Evolutionary conservation across 106 monocot species (phyloP).

Genomic region (Ottelia alismoides): DNA sequence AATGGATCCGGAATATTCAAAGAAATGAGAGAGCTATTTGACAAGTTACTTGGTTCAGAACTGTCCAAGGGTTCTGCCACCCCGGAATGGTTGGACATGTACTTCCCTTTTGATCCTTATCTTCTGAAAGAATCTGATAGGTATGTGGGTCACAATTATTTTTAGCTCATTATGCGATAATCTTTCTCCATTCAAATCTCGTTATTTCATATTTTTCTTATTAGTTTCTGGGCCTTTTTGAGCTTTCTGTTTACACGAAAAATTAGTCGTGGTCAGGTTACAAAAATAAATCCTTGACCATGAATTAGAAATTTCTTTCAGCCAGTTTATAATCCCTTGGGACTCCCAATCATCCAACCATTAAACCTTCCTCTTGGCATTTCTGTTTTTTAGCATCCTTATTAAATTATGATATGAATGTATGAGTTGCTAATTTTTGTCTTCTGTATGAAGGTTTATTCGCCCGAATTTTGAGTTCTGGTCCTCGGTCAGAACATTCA

Average conservation of each 20-base stretch:
- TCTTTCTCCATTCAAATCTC: not conserved
- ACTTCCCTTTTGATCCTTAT: conserved; percentile 97
- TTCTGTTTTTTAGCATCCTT: too few relatives aligned
- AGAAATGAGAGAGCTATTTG: not conserved
- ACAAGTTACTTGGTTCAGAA: conserved; percentile 40
- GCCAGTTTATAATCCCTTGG: not conserved
- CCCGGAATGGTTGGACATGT: conserved; percentile 55
- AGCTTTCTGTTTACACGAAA: not conserved
- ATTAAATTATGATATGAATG: too few relatives aligned
- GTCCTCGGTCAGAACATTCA: conserved; percentile 54
- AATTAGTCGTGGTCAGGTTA: too few relatives aligned
- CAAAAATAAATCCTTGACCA: not conserved
- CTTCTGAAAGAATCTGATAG: conserved; percentile 82
- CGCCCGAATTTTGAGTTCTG: conserved; percentile 71
- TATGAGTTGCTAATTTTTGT: not conserved
- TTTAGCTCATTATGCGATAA: not conserved
- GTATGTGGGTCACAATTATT: conserved; percentile 14
- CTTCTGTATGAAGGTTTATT: conserved; percentile 42
- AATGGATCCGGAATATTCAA: conserved; percentile 7
- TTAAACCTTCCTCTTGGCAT: too few relatives aligned
- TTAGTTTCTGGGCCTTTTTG: not conserved
- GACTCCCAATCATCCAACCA: not conserved
- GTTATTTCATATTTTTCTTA: not conserved
- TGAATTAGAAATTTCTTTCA: not conserved
- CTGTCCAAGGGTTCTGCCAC: conserved; percentile 51